These are phyloP conservation scores for Apiotrichum domesticum DNA, from an alignment of 1,284 basidiomycete genomes.

Conservation along the genomic window DNA sequence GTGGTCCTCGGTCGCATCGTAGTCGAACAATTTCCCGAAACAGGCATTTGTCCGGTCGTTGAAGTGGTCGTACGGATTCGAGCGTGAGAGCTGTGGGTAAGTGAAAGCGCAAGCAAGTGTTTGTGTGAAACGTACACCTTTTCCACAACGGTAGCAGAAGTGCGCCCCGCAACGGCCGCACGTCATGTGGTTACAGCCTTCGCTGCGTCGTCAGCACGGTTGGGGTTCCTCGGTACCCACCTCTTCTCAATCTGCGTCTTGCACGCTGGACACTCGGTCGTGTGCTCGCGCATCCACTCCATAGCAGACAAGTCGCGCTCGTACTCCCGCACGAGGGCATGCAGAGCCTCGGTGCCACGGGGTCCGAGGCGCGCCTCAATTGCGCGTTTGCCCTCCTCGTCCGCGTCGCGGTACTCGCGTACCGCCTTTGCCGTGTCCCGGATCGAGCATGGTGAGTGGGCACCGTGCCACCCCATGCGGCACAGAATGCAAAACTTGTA, in stretches of 20 bases:
- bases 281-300: slow-evolving; percentile 37
- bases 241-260: slow-evolving; percentile 42
- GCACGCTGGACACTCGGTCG: slow-evolving; percentile 41
- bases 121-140: slow-evolving; percentile 25
- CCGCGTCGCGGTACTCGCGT: slow-evolving; percentile 35
- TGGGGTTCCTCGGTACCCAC: background rate
- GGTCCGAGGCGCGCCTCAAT: slow-evolving; percentile 6
- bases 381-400: slow-evolving; percentile 15
- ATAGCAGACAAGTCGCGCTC: slow-evolving; percentile 6
- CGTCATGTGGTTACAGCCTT: slow-evolving; percentile 47
- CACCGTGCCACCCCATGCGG: slow-evolving; percentile 41
- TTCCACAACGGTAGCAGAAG: slow-evolving; percentile 44
- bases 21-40: slow-evolving; percentile 42
- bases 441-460: slow-evolving; percentile 34
- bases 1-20: slow-evolving; percentile 9
- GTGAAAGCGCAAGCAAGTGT: slow-evolving; percentile 19
- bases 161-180: slow-evolving; percentile 39
- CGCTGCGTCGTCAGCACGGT: slow-evolving; percentile 6
- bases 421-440: slow-evolving; percentile 16
- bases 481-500: slow-evolving; percentile 41
- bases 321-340: slow-evolving; percentile 5
- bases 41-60: slow-evolving; percentile 30
- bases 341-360: slow-evolving; percentile 1
- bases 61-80: slow-evolving; percentile 42
- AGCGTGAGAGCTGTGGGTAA: no score